A percentile compares a stretch with the other conserved stretches of the same genome.
phyloP scores from a whole-genome alignment of 177 flowering plant species.

The Vitis hybrid region DNA sequence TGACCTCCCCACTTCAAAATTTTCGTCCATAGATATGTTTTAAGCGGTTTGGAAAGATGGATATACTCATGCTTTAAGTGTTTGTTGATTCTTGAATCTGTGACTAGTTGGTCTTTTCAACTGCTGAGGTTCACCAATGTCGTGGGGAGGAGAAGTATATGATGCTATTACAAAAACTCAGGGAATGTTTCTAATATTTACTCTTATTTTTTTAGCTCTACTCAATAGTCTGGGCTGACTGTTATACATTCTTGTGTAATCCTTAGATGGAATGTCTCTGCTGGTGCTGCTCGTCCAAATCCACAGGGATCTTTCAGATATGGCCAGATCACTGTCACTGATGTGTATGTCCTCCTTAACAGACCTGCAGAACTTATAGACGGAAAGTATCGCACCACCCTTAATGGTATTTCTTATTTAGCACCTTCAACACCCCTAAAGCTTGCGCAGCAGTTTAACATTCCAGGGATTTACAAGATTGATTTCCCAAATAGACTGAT shows the following conservation, averaged over 20 bases:
- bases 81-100: neutral
- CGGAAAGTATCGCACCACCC: conserved; percentile 72
- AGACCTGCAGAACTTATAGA: conserved; percentile 74
- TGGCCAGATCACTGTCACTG: conserved; percentile 86
- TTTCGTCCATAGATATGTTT: neutral
- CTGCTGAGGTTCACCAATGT: neutral
- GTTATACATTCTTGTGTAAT: conserved; percentile 12
- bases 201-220: neutral
- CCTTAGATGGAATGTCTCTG: conserved; percentile 84
- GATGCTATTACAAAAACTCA: neutral
- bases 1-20: neutral
- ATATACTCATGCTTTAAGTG: neutral
- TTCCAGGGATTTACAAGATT: conserved; percentile 80
- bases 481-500: conserved; percentile 80
- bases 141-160: neutral
- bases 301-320: conserved; percentile 96
- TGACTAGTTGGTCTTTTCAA: neutral
- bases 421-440: conserved; percentile 82
- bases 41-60: neutral
- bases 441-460: conserved; percentile 77
- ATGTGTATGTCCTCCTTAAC: conserved; percentile 69
- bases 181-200: conserved; percentile 5
- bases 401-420: conserved; percentile 80
- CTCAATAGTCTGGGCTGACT: neutral
- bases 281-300: conserved; percentile 98